These are phyloP conservation scores for Tephrocybe sp. DNA, from an alignment of 768 basidiomycete species.

Conservation along the genomic window DNA sequence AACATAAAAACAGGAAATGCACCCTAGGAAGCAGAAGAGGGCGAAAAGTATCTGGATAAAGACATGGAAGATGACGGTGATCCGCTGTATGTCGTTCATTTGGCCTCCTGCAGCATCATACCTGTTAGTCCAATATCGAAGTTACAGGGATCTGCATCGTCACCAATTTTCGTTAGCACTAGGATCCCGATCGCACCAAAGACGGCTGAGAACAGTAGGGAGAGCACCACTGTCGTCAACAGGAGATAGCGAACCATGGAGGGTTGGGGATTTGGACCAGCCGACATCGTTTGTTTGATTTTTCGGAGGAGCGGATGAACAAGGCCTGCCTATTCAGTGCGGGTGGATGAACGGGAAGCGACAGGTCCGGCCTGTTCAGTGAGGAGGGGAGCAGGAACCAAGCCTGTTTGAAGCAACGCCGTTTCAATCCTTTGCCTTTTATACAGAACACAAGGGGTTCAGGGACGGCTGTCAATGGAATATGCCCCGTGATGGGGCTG, in stretches of 20 bases:
- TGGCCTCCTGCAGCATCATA: conserved; percentile 7
- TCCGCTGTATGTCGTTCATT: conserved; percentile 17
- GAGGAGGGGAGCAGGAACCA: conserved; percentile 12
- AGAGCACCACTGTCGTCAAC: neutral
- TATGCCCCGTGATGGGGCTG: too few relatives aligned
- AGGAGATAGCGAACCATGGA: conserved; percentile 10
- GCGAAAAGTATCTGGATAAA: conserved; percentile 17
- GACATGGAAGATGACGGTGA: conserved; percentile 21
- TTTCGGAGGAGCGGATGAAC: conserved; percentile 12
- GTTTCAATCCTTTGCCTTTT: neutral
- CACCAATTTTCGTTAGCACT: conserved; percentile 8
- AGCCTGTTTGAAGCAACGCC: conserved; percentile 8
- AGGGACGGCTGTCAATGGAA: neutral
- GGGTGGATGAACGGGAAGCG: conserved; percentile 4
- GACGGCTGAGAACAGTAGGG: conserved; percentile 11
- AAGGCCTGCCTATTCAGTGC: conserved; percentile 19
- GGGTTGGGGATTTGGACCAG: conserved; percentile 8
- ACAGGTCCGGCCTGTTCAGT: conserved; percentile 18
- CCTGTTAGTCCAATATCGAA: neutral
- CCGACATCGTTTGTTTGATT: neutral
- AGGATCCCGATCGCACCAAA: conserved; percentile 14
- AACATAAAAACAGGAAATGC: neutral
- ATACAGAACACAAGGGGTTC: neutral
- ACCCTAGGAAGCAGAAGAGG: conserved; percentile 20
- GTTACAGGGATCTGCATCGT: too few relatives aligned